A percentile compares a stretch with the other conserved stretches of the same genome.
These are phyloP conservation scores for Acanthamoeba triangularis DNA, from an alignment of 208 protist species.

Conservation along the genomic window DNA sequence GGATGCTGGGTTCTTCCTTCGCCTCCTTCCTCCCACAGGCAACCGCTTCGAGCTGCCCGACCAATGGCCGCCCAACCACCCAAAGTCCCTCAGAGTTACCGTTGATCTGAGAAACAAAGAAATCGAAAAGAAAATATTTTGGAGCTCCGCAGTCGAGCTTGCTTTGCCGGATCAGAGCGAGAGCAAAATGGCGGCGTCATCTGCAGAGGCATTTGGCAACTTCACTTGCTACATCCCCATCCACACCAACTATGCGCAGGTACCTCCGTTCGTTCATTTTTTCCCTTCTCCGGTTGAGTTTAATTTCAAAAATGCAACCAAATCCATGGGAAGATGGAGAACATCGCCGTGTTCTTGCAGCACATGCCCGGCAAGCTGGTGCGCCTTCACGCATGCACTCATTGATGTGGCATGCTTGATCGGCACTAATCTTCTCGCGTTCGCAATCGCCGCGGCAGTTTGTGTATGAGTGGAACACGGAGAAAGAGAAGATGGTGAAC, in stretches of 20 bases:
- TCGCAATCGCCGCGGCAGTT: too few relatives aligned
- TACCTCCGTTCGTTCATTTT: not conserved
- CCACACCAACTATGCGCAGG: constrained; percentile 76
- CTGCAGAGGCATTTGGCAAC: constrained; percentile 1
- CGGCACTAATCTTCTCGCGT: not conserved
- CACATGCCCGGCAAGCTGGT: constrained; percentile 70
- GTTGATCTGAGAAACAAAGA: not conserved
- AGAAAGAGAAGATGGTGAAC: constrained; percentile 51
- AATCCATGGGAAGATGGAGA: constrained; percentile 38
- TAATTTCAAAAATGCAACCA: not conserved
- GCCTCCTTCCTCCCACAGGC: not conserved
- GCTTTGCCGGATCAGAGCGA: too few relatives aligned
- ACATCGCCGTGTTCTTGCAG: constrained; percentile 68
- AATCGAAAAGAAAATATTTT: too few relatives aligned
- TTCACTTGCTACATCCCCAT: constrained; percentile 76
- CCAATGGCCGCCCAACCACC: not conserved
- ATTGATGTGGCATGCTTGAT: not conserved
- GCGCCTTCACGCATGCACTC: not conserved
- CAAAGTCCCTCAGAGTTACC: not conserved
- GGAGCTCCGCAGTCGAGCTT: too few relatives aligned
- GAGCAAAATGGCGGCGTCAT: not conserved
- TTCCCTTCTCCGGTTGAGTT: not conserved
- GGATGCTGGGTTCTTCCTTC: not conserved
- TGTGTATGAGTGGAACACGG: constrained; percentile 75
- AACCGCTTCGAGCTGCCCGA: not conserved